Percentiles rank a stretch among this genome's conserved stretches.
Conservation (phyloP, 495 filamentous ascomycete species). For the Parathielavia hyrcaniae region DNA sequence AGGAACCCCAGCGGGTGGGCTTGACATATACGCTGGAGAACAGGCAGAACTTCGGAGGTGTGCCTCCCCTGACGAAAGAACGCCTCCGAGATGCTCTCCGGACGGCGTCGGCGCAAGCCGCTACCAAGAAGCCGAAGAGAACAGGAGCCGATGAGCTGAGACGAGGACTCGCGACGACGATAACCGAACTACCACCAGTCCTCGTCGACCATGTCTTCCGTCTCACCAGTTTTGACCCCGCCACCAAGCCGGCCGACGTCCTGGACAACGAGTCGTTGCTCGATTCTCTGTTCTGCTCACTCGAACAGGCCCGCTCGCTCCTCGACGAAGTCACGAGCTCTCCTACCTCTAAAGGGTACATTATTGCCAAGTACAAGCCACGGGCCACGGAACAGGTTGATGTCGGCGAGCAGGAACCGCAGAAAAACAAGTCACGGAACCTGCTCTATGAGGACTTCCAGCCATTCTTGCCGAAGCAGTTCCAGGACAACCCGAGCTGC, state of each 20-base stretch:
- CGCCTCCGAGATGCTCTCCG: slow-evolving; percentile 63
- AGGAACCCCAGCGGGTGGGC: slow-evolving; percentile 70
- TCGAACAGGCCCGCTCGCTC: slow-evolving; percentile 62
- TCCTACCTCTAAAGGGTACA: slow-evolving; percentile 67
- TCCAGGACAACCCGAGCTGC: slow-evolving; percentile 57
- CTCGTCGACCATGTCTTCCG: slow-evolving; percentile 81
- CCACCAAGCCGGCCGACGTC: slow-evolving; percentile 58
- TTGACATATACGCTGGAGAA: slow-evolving; percentile 71
- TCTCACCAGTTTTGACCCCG: slow-evolving; percentile 58
- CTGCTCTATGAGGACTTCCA: slow-evolving; percentile 92
- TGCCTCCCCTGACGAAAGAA: slow-evolving; percentile 66
- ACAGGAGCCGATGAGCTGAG: slow-evolving; percentile 66
- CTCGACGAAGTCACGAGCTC: slow-evolving; percentile 55
- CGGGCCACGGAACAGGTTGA: slow-evolving; percentile 21
- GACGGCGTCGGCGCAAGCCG: slow-evolving; percentile 47
- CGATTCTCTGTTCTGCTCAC: slow-evolving; percentile 53
- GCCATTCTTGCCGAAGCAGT: slow-evolving; percentile 82
- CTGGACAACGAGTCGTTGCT: slow-evolving; percentile 59
- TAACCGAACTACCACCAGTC: slow-evolving; percentile 80
- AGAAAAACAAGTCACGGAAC: slow-evolving; percentile 37
- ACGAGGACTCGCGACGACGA: slow-evolving; percentile 70
- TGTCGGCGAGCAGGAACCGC: slow-evolving; percentile 37
- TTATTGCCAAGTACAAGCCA: slow-evolving; percentile 65
- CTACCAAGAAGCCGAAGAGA: slow-evolving; percentile 67
- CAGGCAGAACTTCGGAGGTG: slow-evolving; percentile 71